A percentile compares a stretch with the other conserved stretches of the same genome.
Conservation (phyloP, 164 flowering plant genomes). For the Vitis labrusca region DNA sequence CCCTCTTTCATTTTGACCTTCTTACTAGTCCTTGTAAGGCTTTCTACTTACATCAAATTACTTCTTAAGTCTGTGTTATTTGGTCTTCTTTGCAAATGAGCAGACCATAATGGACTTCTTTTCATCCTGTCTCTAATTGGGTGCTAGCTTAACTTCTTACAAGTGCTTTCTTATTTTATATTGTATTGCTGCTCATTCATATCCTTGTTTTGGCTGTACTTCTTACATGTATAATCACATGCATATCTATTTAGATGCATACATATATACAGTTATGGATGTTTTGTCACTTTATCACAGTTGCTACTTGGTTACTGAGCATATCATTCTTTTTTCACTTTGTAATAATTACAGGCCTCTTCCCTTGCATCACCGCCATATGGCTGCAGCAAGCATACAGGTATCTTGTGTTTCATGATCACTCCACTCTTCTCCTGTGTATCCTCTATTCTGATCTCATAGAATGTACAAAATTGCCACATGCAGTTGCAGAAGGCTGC, state of each 20-base stretch:
- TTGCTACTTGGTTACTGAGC: neutral
- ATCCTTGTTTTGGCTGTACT: too few species aligned
- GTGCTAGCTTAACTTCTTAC: neutral
- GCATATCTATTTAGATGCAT: neutral
- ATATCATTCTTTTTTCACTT: neutral
- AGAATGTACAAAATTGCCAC: neutral
- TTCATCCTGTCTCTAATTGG: neutral
- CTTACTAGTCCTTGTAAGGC: too few species aligned
- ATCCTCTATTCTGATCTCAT: slow-evolving; percentile 1
- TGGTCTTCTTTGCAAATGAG: too few species aligned
- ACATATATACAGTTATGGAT: neutral
- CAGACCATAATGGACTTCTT: neutral
- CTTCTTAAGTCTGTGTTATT: too few species aligned
- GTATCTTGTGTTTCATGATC: slow-evolving; percentile 28
- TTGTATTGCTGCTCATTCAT: slow-evolving; percentile 1
- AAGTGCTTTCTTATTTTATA: neutral
- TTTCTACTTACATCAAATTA: too few species aligned
- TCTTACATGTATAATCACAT: too few species aligned
- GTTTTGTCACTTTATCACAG: slow-evolving; percentile 1
- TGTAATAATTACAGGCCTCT: slow-evolving; percentile 65
- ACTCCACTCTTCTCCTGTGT: neutral
- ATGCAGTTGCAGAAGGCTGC: slow-evolving; percentile 93
- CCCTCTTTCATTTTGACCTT: too few species aligned
- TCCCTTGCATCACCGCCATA: slow-evolving; percentile 93
- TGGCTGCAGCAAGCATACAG: slow-evolving; percentile 88